phyloP scores from a whole-genome alignment of 371 early-diverging fungal species.

The Syncephalastrum contaminatum region DNA sequence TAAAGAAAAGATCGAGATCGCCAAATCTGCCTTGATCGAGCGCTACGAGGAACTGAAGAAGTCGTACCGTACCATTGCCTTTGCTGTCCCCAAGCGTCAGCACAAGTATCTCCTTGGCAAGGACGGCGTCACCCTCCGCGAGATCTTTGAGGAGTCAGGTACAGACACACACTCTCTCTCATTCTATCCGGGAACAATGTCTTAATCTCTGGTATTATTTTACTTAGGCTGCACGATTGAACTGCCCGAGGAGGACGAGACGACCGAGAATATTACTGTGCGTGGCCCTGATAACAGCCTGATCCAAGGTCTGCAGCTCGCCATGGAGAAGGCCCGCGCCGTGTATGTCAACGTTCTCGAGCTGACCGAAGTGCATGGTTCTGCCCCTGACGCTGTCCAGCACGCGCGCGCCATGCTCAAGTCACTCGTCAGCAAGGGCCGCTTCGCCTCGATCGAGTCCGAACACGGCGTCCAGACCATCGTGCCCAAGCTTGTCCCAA shows the following conservation, averaged over 20 bases:
- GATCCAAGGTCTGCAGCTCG: slow-evolving; percentile 65
- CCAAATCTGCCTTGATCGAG: slow-evolving; percentile 60
- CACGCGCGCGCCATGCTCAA: slow-evolving; percentile 62
- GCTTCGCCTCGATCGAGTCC: slow-evolving; percentile 64
- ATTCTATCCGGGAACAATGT: too few species aligned
- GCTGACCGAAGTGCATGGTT: slow-evolving; percentile 50
- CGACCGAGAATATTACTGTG: slow-evolving; percentile 75
- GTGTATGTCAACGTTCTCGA: slow-evolving; percentile 56
- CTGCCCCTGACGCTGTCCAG: slow-evolving; percentile 43
- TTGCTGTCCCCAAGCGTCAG: slow-evolving; percentile 83
- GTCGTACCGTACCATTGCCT: slow-evolving; percentile 58
- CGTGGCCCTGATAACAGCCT: slow-evolving; percentile 77
- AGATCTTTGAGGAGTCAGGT: slow-evolving; percentile 64
- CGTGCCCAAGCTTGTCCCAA: slow-evolving; percentile 36
- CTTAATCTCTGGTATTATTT: slow-evolving; percentile 5
- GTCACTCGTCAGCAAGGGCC: slow-evolving; percentile 59
- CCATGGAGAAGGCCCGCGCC: slow-evolving; percentile 78
- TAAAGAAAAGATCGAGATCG: slow-evolving; percentile 65
- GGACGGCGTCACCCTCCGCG: slow-evolving; percentile 74
- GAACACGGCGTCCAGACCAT: slow-evolving; percentile 62
- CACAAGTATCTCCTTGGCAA: slow-evolving; percentile 89
- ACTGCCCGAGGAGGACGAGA: slow-evolving; percentile 61
- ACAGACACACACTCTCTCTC: neutral
- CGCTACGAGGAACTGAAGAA: slow-evolving; percentile 61
- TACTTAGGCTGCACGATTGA: slow-evolving; percentile 71